These are phyloP conservation scores for Mortierella hygrophila DNA, from an alignment of 192 early-diverging fungal genomes.

Conservation along the genomic window DNA sequence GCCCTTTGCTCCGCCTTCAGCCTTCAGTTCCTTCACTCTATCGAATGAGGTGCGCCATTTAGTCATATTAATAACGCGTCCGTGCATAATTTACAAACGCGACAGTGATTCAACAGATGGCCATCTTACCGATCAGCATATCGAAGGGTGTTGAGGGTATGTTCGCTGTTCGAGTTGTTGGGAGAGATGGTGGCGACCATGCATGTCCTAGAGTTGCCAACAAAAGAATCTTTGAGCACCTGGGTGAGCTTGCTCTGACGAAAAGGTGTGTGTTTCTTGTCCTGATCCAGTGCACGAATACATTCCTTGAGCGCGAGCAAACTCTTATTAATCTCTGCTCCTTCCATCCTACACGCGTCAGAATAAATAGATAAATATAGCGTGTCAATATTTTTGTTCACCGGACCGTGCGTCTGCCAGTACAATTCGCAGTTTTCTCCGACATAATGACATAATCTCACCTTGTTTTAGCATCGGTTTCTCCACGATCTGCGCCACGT, in stretches of 20 bases:
- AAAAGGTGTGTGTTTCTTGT: constrained; percentile 97
- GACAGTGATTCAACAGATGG: neutral
- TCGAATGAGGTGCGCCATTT: neutral
- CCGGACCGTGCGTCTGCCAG: neutral
- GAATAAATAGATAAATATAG: neutral
- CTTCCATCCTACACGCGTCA: constrained; percentile 85
- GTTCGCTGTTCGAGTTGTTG: constrained; percentile 95
- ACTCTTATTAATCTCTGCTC: constrained; percentile 99
- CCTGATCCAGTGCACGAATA: constrained; percentile 96
- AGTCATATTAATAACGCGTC: neutral
- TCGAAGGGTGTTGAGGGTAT: constrained; percentile 96
- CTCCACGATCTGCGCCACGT: constrained; percentile 96
- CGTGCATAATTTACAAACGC: neutral
- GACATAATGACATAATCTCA: constrained; percentile 16
- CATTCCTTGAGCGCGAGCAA: constrained; percentile 98
- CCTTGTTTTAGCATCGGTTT: constrained; percentile 93
- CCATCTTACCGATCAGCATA: constrained; percentile 88
- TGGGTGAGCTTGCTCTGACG: constrained; percentile 98
- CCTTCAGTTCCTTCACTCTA: constrained; percentile 55
- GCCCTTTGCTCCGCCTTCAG: constrained; percentile 25
- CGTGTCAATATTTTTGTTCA: neutral
- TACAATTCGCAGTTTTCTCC: too few relatives aligned
- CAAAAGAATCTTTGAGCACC: constrained; percentile 97
- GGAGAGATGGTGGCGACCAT: constrained; percentile 99
- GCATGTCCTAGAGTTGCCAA: constrained; percentile 97